phyloP scores from a whole-genome alignment of 1,139 yeast species.

The Yarrowia galli region DNA sequence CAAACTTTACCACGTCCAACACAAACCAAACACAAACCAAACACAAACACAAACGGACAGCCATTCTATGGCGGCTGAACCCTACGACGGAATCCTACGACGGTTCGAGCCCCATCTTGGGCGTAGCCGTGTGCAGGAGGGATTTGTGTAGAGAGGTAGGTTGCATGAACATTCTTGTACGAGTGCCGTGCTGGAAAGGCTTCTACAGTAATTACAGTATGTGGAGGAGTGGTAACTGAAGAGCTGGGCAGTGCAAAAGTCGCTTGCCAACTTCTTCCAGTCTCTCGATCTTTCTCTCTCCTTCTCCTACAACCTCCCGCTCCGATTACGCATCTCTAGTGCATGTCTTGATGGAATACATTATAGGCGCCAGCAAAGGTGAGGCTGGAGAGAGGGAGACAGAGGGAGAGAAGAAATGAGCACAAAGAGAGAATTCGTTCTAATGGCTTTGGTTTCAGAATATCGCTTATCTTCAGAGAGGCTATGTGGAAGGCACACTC shows the following conservation, averaged over 20 bases:
- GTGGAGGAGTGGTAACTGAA: too few relatives aligned
- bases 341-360: conserved; percentile 25
- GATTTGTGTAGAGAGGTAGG: neutral
- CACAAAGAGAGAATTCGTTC: neutral
- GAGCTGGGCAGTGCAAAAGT: too few relatives aligned
- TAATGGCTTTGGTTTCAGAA: conserved; percentile 12
- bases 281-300: neutral
- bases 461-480: neutral
- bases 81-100: neutral
- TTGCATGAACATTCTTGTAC: neutral
- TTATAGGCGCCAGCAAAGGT: conserved; percentile 3
- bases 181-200: neutral
- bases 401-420: neutral
- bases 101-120: conserved; percentile 1
- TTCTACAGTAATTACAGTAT: too few relatives aligned
- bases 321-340: conserved; percentile 23
- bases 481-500: neutral
- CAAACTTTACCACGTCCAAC: too few relatives aligned
- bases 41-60: too few relatives aligned
- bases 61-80: too few relatives aligned
- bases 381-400: neutral
- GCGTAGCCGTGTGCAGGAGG: conserved; percentile 11
- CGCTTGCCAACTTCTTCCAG: neutral
- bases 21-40: neutral
- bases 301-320: neutral